Evolutionary conservation across 2,329 filamentous ascomycete genomes (phyloP), one percentile per base, ranked within the genome.

Genomic region (Scortechinia acanthostroma): DNA sequence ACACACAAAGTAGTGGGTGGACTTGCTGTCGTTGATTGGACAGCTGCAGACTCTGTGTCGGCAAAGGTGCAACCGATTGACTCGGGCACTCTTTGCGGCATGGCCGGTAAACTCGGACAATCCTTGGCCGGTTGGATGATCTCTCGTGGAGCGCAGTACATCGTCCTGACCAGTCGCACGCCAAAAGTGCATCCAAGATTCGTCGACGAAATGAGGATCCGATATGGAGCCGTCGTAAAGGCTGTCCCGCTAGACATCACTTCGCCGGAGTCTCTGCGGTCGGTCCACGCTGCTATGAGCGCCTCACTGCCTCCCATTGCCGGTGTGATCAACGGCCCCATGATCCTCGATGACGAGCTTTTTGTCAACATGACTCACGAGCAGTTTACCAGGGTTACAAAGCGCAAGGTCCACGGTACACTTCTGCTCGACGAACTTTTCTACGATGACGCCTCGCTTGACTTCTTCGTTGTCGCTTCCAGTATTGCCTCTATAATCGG

Each of bases 381-480:
- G 0, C 48, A 56, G 2, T 50, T 66, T 20, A 45, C 53, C 1
- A 48, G 52, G 6, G 55, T 57, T 0, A 47, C 61, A 0, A 46
- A 50, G 0, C 67, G 67, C 2, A 71, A 69, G 51, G 59, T 70
- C 2, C 45, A 60, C 1, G 68, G 68, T 1, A 56, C 51, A 2
- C 44, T 50, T 2, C 45, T 57, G 22, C 53, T 67, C 1, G 55
- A 68, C 5, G 51, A 58, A 2, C 43, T 62, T 0, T 63, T 66
- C 43, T 23, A 46, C 5, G 48, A 58, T 1, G 42, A 46, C 0
- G n/a, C n/a, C n/a, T 42, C 53, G 4, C 56, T 68, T 0, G 64
- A 68, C 42, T 69, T 68, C 45, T 68, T 73, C 51, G 53, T 72
- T 13, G 49, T 66, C 20, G 61, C 69, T 33, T 65, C 62, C 1